A percentile compares a stretch with the other conserved stretches of the same genome.
These are phyloP conservation scores for Borovskyia barvae DNA, from an alignment of 208 protist genomes.

Conservation along the genomic window DNA sequence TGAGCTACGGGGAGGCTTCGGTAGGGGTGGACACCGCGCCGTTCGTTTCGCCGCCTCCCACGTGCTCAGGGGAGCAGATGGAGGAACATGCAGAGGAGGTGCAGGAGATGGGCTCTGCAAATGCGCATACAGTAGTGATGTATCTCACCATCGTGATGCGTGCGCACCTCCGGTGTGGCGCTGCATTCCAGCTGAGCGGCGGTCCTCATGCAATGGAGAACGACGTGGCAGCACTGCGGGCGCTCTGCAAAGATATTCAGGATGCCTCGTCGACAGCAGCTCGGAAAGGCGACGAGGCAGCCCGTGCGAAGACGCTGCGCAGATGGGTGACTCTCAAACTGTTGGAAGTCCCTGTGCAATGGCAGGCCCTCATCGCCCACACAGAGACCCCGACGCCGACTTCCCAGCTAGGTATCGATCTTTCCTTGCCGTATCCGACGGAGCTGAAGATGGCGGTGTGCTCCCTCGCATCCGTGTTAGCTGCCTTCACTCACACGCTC, in stretches of 20 bases:
- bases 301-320: not conserved
- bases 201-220: no score
- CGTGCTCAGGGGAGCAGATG: no score
- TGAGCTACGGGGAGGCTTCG: constrained; percentile 15
- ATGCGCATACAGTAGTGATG: not conserved
- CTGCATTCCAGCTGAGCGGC: no score
- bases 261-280: no score
- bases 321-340: not conserved
- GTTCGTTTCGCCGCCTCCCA: no score
- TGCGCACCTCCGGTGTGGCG: not conserved
- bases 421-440: no score
- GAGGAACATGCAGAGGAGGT: no score
- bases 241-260: no score
- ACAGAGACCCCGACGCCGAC: not conserved
- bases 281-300: no score
- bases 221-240: no score
- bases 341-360: not conserved
- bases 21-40: constrained; percentile 2
- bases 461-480: constrained; percentile 14
- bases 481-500: constrained; percentile 19
- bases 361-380: not conserved
- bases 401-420: not conserved
- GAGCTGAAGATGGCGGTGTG: constrained; percentile 14
- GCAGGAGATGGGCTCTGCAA: not conserved
- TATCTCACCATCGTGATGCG: constrained; percentile 3